Conservation (phyloP, 306 rosid genomes). For the Echinosophora koreensis region DNA sequence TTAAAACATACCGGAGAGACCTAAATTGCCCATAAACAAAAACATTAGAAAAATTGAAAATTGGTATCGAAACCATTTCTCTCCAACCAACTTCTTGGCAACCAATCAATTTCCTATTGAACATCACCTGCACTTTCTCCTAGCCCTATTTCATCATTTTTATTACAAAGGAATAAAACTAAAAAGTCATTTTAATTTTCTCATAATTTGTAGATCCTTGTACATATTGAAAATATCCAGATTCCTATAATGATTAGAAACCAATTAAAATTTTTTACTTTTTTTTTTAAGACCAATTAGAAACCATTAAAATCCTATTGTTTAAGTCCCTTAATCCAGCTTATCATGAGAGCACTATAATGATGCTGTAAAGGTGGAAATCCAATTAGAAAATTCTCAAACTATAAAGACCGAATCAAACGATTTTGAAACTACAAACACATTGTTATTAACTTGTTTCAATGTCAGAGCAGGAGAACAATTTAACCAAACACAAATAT, state of each 20-base stretch:
- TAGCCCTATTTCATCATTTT: conserved; percentile 1
- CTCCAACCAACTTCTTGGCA: not conserved
- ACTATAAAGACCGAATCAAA: too few relatives aligned
- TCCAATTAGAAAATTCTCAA: not conserved
- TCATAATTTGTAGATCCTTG: not conserved
- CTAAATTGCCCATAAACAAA: not conserved
- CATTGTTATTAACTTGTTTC: not conserved
- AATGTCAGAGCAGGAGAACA: not conserved
- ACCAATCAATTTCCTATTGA: not conserved
- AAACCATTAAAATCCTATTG: too few relatives aligned
- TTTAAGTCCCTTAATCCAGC: not conserved
- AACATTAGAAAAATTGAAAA: not conserved
- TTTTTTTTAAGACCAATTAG: too few relatives aligned
- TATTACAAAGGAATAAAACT: not conserved
- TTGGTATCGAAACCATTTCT: not conserved
- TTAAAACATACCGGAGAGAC: not conserved
- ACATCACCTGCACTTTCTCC: conserved; percentile 1
- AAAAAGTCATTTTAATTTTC: not conserved
- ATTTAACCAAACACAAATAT: not conserved
- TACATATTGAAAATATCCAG: too few relatives aligned
- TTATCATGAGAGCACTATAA: not conserved
- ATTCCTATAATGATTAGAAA: too few relatives aligned
- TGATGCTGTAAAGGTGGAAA: not conserved
- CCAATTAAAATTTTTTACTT: too few relatives aligned
- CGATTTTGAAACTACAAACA: not conserved